phyloP scores from a whole-genome alignment of 2,329 filamentous ascomycete genomes.

The Neonectria hederae region DNA sequence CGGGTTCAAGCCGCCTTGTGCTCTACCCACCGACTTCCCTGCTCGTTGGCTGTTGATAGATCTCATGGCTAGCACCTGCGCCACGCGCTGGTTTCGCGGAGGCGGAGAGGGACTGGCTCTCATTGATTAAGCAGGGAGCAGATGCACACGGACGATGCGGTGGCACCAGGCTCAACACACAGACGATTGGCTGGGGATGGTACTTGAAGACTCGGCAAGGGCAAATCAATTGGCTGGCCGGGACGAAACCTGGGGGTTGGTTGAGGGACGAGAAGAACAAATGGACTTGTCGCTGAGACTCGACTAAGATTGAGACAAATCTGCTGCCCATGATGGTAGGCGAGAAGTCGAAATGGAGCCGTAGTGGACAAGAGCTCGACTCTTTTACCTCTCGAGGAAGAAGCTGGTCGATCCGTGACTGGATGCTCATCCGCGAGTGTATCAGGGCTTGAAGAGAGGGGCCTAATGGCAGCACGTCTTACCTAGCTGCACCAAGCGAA shows the following conservation, averaged over 20 bases:
- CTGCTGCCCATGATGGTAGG: conserved; percentile 18
- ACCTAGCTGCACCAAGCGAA: background rate
- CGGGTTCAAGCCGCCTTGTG: background rate
- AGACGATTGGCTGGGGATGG: conserved; percentile 11
- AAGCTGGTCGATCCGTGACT: background rate
- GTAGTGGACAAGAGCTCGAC: conserved; percentile 6
- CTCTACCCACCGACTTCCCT: background rate
- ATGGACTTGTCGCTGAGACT: conserved; percentile 7
- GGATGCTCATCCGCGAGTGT: background rate
- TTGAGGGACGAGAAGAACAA: background rate
- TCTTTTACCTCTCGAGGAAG: background rate
- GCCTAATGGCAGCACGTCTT: background rate
- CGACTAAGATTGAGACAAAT: conserved; percentile 19
- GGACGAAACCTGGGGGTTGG: conserved; percentile 4
- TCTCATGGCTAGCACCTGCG: background rate
- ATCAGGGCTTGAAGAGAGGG: background rate
- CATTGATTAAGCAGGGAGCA: conserved; percentile 10
- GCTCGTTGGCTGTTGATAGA: conserved; percentile 4
- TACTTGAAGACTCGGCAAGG: background rate
- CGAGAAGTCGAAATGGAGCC: conserved; percentile 30
- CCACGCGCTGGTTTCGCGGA: conserved; percentile 6
- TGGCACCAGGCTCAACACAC: conserved; percentile 15
- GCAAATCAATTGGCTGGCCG: background rate
- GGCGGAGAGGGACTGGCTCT: conserved; percentile 7
- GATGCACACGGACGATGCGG: conserved; percentile 5